A percentile compares a stretch with the other conserved stretches of the same genome.
phyloP scores from a whole-genome alignment of 1,284 basidiomycete species.

The Sporisorium iseilematis-ciliati region DNA sequence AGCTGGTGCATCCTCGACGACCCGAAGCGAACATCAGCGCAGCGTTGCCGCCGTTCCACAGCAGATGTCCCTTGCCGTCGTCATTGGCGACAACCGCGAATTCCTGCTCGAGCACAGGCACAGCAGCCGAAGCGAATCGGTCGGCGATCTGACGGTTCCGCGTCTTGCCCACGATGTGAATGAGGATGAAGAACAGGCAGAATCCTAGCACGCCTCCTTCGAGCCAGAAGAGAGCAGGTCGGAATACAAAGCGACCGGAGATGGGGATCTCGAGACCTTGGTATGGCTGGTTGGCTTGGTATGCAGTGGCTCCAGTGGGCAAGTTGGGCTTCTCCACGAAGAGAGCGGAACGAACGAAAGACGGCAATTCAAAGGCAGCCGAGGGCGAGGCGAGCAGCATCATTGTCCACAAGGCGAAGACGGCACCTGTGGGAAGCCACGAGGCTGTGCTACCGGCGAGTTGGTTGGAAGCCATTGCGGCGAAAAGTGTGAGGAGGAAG shows the following conservation, averaged over 20 bases:
- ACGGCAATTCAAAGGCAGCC: conserved; percentile 42
- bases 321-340: conserved; percentile 8
- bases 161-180: conserved; percentile 55
- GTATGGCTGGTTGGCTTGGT: conserved; percentile 49
- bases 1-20: conserved; percentile 57
- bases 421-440: conserved; percentile 25
- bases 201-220: conserved; percentile 53
- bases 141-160: conserved; percentile 52
- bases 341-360: conserved; percentile 22
- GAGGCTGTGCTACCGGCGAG: background rate
- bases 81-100: conserved; percentile 57
- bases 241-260: conserved; percentile 43
- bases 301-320: conserved; percentile 41
- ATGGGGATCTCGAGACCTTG: conserved; percentile 42
- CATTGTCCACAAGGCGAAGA: conserved; percentile 48
- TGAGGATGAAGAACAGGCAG: conserved; percentile 51
- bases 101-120: conserved; percentile 51
- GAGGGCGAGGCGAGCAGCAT: conserved; percentile 42
- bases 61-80: conserved; percentile 37
- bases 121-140: conserved; percentile 41
- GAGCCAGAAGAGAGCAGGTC: conserved; percentile 52
- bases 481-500: background rate
- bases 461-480: conserved; percentile 21
- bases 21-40: conserved; percentile 66
- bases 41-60: conserved; percentile 66